Evolutionary conservation across 805 yeast genomes (phyloP), one percentile per base, ranked within the genome.

Genomic region (Candida methanosorbosa): DNA sequence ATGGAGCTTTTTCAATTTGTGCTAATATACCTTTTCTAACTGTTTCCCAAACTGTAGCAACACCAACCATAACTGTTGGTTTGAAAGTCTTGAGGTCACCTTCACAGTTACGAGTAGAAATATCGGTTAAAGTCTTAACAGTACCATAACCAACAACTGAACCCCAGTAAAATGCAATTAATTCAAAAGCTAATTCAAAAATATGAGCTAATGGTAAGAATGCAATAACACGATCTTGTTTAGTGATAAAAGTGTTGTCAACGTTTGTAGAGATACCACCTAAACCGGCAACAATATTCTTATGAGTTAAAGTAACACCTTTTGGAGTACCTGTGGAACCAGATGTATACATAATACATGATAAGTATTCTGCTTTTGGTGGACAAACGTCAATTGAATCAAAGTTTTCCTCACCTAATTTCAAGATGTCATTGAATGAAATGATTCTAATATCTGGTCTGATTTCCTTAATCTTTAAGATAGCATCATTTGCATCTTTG

Each of bases 1-100:
- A 49, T 14, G 95, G 81, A 49, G 69, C 68, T 49, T 75, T 71
- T 45, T 68, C 65, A 45, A 92, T 73, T 63, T 88, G 87, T 36
- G 73, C 73, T 38, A 85, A 41, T 39, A 92, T 81, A 39, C 98
- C 98, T 68, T 92, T 92, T 60, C 88, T 81, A 41, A 92, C 85
- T 26, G 81, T 71, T 67, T 92, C 98, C 95, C 96, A 92, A 35
- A 92, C 97, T 4, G 97, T 95, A 14, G 97, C 97, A 38, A 92
- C 98, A 60, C 96, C 98, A 44, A 87, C 96, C 95, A 92, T 83
- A 47, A 88, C 62, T 5, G 96, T 83, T 39, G 98, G 98, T 57
- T 77, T 70, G 62, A 87, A 83, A 52, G 81, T 83, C 37, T 70
- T 73, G 66, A 92, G 73, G 59, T 92, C 98, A 51, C 96, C 90